Conservation (phyloP, 2,329 filamentous ascomycete species). For the Colletotrichum orchidophilum region DNA sequence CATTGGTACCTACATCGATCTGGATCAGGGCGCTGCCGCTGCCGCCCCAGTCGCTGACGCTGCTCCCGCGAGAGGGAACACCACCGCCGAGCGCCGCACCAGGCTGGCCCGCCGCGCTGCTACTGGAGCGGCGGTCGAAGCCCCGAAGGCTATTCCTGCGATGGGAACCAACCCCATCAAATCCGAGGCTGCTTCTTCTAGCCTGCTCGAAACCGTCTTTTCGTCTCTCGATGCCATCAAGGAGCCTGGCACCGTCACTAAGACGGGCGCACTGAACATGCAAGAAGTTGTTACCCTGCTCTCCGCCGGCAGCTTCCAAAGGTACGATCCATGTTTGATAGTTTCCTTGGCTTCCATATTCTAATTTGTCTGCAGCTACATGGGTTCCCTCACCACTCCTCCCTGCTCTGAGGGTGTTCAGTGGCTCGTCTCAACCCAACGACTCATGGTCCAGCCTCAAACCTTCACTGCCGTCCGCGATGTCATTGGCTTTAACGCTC, state of each 20-base stretch:
- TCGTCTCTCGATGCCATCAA: conserved; percentile 50
- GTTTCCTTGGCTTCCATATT: background rate
- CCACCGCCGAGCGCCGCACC: conserved; percentile 23
- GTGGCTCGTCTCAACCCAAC: conserved; percentile 58
- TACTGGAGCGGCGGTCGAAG: conserved; percentile 11
- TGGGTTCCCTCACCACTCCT: conserved; percentile 59
- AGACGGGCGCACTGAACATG: conserved; percentile 53
- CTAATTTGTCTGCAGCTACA: conserved; percentile 44
- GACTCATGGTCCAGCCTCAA: conserved; percentile 47
- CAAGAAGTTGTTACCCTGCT: conserved; percentile 51
- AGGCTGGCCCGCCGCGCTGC: conserved; percentile 23
- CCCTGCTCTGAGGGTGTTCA: conserved; percentile 58
- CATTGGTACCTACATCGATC: conserved; percentile 54
- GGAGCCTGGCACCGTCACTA: conserved; percentile 51
- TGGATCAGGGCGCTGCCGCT: conserved; percentile 41
- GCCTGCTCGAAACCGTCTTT: conserved; percentile 58
- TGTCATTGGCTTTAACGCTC: conserved; percentile 58
- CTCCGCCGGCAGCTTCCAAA: conserved; percentile 49
- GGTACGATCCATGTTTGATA: conserved; percentile 37
- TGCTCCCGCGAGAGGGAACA: conserved; percentile 11
- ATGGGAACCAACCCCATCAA: conserved; percentile 52
- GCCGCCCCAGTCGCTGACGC: conserved; percentile 12
- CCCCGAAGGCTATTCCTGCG: conserved; percentile 44
- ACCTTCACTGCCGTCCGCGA: conserved; percentile 51
- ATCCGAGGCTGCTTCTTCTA: conserved; percentile 45